Evolutionary conservation across 2,329 filamentous ascomycete genomes (phyloP).

Genomic region (Cadophora gregata): DNA sequence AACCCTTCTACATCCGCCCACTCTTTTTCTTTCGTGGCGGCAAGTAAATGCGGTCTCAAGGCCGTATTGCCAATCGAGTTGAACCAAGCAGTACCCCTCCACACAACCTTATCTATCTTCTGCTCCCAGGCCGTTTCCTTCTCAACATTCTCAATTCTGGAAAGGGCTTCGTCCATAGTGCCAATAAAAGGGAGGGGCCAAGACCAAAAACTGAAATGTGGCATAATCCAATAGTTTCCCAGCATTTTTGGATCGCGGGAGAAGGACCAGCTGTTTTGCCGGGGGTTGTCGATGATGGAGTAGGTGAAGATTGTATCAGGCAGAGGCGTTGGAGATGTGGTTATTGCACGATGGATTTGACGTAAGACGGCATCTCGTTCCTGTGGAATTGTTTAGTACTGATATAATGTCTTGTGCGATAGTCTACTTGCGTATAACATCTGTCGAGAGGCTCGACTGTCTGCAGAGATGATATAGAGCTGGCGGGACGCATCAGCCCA

Average conservation of each 20-base stretch:
- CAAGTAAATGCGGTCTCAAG: conserved; percentile 36
- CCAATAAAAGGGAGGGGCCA: conserved; percentile 59
- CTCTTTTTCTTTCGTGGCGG: conserved; percentile 40
- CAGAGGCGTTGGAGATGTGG: conserved; percentile 54
- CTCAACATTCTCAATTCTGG: conserved; percentile 49
- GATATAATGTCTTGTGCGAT: not conserved
- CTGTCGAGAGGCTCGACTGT: conserved; percentile 49
- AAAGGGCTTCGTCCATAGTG: conserved; percentile 49
- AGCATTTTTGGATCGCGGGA: conserved; percentile 48
- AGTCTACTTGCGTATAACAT: conserved; percentile 49
- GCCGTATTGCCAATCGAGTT: conserved; percentile 43
- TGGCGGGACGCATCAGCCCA: conserved; percentile 28
- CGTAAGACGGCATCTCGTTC: conserved; percentile 59
- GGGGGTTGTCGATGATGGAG: conserved; percentile 57
- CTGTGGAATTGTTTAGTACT: conserved; percentile 35
- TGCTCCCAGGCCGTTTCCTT: conserved; percentile 33
- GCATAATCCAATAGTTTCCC: conserved; percentile 55
- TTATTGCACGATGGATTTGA: conserved; percentile 58
- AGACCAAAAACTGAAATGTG: conserved; percentile 62
- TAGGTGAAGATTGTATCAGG: conserved; percentile 60
- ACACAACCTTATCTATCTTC: conserved; percentile 54
- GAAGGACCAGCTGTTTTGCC: conserved; percentile 53
- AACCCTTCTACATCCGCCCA: conserved; percentile 58
- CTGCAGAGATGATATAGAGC: conserved; percentile 53
- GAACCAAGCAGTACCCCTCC: conserved; percentile 59